phyloP scores from a whole-genome alignment of 2,329 filamentous ascomycete genomes.

The Cryphonectria carpinicola region DNA sequence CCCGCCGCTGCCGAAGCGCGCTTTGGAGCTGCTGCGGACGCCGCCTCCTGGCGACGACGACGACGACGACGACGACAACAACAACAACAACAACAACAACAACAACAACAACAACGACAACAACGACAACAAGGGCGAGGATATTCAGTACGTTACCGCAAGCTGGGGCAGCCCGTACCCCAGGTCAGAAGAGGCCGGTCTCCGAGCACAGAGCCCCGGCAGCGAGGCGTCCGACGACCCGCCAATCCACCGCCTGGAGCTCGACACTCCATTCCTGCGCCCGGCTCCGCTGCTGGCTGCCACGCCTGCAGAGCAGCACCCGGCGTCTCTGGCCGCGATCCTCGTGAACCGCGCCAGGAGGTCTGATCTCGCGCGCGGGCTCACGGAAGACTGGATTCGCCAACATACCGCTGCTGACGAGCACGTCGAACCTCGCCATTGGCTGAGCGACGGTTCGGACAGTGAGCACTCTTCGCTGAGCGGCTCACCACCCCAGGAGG shows the following conservation, averaged over 20 bases:
- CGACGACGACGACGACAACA: constrained; percentile 24
- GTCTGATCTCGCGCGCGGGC: constrained; percentile 54
- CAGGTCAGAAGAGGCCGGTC: constrained; percentile 57
- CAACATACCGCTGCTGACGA: constrained; percentile 76
- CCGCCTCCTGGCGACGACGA: constrained; percentile 45
- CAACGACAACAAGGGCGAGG: constrained; percentile 35
- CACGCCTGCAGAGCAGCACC: constrained; percentile 43
- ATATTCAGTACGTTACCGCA: constrained; percentile 65
- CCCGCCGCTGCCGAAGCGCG: constrained; percentile 61
- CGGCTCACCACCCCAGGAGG: constrained; percentile 61
- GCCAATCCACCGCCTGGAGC: constrained; percentile 63
- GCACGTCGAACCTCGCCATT: constrained; percentile 73
- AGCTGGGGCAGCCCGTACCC: constrained; percentile 94
- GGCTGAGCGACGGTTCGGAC: constrained; percentile 79
- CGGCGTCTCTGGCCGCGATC: constrained; percentile 52
- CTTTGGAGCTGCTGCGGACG: constrained; percentile 59
- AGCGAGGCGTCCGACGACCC: constrained; percentile 65
- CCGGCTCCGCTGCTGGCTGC: constrained; percentile 52
- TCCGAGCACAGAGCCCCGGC: constrained; percentile 56
- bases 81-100: too few relatives aligned
- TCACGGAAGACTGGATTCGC: constrained; percentile 86
- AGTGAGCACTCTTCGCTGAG: constrained; percentile 78
- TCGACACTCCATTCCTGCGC: constrained; percentile 66
- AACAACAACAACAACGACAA: constrained; percentile 33
- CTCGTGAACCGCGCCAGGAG: constrained; percentile 66